Evolutionary conservation across 768 basidiomycete species (phyloP).

Genomic region (Termitomyces sp.): DNA sequence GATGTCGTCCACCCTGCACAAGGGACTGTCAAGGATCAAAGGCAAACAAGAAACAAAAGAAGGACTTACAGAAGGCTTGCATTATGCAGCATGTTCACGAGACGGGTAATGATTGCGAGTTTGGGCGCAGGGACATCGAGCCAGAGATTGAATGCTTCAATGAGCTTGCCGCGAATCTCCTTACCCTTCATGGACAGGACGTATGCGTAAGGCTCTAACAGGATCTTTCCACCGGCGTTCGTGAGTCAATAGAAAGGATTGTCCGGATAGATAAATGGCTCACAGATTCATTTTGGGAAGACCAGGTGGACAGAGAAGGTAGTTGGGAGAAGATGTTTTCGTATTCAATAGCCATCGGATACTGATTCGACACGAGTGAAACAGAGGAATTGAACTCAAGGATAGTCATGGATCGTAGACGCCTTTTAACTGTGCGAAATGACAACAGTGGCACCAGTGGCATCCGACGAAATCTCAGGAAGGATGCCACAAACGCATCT

Average conservation of each 20-base stretch:
- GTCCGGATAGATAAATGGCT: background rate
- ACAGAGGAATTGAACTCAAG: background rate
- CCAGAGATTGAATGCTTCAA: conserved; percentile 93
- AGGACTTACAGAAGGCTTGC: conserved; percentile 80
- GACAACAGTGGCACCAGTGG: background rate
- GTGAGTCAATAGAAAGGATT: too few relatives aligned
- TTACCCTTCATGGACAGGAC: conserved; percentile 85
- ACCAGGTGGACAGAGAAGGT: background rate
- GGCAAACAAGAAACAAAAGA: too few relatives aligned
- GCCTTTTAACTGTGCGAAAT: background rate
- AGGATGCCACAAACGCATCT: too few relatives aligned
- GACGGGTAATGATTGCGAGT: conserved; percentile 66
- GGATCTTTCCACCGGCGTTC: background rate
- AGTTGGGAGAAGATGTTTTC: background rate
- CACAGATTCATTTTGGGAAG: background rate
- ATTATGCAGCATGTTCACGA: conserved; percentile 93
- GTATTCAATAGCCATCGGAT: background rate
- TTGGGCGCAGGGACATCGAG: conserved; percentile 73
- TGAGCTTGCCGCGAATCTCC: conserved; percentile 83
- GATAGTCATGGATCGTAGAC: background rate
- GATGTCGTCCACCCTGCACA: conserved; percentile 83
- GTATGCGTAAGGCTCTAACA: conserved; percentile 86
- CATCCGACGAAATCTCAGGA: background rate
- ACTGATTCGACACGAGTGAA: background rate
- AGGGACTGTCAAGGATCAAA: background rate